Evolutionary conservation across 2,329 filamentous ascomycete genomes (phyloP).

Genomic region (Neonectria ditissima): DNA sequence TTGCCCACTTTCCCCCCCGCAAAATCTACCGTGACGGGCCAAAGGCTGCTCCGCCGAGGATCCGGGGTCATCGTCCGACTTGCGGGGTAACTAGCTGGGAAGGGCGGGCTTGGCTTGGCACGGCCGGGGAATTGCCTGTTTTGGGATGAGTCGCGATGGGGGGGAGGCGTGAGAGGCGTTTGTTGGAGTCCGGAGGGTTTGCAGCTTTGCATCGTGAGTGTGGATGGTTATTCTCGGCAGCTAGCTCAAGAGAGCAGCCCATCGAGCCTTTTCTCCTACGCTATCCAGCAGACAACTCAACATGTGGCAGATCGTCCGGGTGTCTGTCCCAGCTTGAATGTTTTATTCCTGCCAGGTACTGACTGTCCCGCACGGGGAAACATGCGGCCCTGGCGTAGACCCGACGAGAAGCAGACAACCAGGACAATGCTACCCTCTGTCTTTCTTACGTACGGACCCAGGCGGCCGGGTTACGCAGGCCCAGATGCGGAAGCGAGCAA

Average conservation of each 20-base stretch:
- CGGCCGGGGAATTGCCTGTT: constrained; percentile 40
- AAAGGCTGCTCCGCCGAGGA: constrained; percentile 24
- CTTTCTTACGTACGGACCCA: constrained; percentile 14
- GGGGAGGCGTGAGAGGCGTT: constrained; percentile 30
- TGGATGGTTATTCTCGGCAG: constrained; percentile 12
- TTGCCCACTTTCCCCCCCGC: constrained; percentile 33
- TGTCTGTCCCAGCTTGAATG: constrained; percentile 12
- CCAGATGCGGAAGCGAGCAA: constrained; percentile 15
- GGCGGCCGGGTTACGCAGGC: constrained; percentile 29
- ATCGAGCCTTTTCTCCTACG: not conserved
- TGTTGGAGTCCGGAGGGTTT: not conserved
- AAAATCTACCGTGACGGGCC: constrained; percentile 39
- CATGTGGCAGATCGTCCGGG: not conserved
- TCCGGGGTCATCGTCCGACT: constrained; percentile 36
- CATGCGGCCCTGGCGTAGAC: not conserved
- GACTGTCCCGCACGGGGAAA: not conserved
- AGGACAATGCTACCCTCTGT: constrained; percentile 19
- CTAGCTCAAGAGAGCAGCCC: constrained; percentile 12
- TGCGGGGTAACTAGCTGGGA: constrained; percentile 40
- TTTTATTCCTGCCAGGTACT: not conserved
- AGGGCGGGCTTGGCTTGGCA: constrained; percentile 29
- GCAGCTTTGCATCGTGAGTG: not conserved
- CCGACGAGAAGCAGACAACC: not conserved
- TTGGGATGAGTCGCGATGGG: constrained; percentile 40
- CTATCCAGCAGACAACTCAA: constrained; percentile 1